Evolutionary conservation across 352 stramenopile species (phyloP).

Genomic region (Globisporangium iwayamae): DNA sequence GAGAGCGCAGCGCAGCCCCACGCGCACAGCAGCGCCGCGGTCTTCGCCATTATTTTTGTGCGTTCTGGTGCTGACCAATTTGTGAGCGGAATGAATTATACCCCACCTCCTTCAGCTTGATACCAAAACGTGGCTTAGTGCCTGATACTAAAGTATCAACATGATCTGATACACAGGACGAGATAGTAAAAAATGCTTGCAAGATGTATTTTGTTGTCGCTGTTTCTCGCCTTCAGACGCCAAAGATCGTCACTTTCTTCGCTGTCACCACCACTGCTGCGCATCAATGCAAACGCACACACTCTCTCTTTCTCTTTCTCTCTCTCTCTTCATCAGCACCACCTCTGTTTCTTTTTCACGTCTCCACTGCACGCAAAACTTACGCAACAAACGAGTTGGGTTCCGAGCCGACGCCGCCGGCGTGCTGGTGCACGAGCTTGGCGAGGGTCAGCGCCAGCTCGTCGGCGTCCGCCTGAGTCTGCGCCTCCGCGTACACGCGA

Average conservation of each 20-base stretch:
- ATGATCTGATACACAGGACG: background rate
- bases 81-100: background rate
- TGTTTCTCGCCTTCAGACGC: slow-evolving; percentile 3
- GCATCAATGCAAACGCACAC: slow-evolving; percentile 1
- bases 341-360: background rate
- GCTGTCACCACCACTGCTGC: background rate
- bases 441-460: slow-evolving; percentile 85
- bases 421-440: slow-evolving; percentile 74
- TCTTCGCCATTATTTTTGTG: background rate
- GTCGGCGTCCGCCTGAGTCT: slow-evolving; percentile 88
- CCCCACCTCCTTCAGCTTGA: background rate
- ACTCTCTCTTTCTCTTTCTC: background rate
- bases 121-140: background rate
- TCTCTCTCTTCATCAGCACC: no score
- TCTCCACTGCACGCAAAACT: background rate
- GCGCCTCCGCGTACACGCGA: slow-evolving; percentile 97
- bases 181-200: slow-evolving; percentile 5
- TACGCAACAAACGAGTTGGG: slow-evolving; percentile 73
- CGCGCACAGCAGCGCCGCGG: background rate
- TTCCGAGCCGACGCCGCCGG: slow-evolving; percentile 60
- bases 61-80: background rate
- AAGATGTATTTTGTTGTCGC: slow-evolving; percentile 1
- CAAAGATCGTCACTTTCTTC: background rate
- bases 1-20: background rate
- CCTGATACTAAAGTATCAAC: background rate